Base-by-base conservation (phyloP, 2,329 filamentous ascomycete species). In the Calonectria pseudoreteaudii region DNA sequence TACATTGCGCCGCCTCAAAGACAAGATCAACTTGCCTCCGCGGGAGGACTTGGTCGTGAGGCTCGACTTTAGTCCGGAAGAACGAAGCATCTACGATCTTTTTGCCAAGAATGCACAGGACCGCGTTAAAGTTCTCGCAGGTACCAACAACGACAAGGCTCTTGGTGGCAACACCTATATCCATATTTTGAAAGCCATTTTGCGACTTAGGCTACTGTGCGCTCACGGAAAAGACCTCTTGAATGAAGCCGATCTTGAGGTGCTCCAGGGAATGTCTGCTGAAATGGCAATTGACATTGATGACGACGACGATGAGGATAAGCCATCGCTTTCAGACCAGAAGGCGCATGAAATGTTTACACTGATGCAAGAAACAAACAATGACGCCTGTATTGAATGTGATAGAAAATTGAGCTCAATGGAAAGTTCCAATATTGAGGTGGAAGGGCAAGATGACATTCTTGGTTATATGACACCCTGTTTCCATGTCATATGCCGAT, bases 181-280 rank as follows among this genome's bases (percentile, higher is more conserved):
- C 60, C 95, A 98, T 79, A 97, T 99, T 60, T 86, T 99, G 74
- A 96, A 97, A 77, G 94, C 95, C 6, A 98, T 99, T 81, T 90
- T 97, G 77, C 93, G 96, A 36, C 90, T 99, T 23, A 94, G 97
- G 13, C 89, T 98, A 50, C 94, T 98, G 66, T 98, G 96, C 81
- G 97, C 96, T 1, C 96, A 98, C 82, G 97, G 97, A n/a, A 94
- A 94, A 76, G 96, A 98, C 74, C 90, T 99, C 10, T 89, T 99
- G 3, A 94, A 93, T 71, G 92, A 96, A 44, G 93, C 96, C 26
- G 96, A 98, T 80, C 87, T 98, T 58, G 92, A 93, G 77, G 88
- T 94, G 4, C 91, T 96, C 66, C 93, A 95, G 81, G 96, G 96
- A 30, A 90, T 95, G 84, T 95, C 93, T n/a, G 92, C 92, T 11